Evolutionary conservation across 306 rosid species (phyloP).

Genomic region (Pterocarpus macrocarpus): DNA sequence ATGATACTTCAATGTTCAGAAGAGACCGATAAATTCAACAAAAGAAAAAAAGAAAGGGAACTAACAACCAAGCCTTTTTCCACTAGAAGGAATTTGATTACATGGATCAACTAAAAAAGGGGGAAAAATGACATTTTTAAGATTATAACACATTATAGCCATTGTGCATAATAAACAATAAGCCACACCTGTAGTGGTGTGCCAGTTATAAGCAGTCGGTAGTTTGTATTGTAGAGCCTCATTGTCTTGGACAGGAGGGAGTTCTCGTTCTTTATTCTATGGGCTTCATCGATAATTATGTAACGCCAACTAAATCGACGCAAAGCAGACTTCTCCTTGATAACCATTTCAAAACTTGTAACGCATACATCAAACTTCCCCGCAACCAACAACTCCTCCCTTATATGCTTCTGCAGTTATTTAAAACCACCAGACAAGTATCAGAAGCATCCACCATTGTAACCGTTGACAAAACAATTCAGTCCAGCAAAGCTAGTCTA

Average conservation of each 20-base stretch:
- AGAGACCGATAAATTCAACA: constrained; percentile 1
- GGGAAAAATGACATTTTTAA: neutral
- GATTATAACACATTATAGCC: neutral
- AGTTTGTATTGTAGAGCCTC: constrained; percentile 90
- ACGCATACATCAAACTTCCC: constrained; percentile 97
- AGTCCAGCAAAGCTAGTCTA: constrained; percentile 13
- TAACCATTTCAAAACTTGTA: constrained; percentile 99
- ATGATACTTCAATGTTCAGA: constrained; percentile 14
- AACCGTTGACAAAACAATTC: constrained; percentile 30
- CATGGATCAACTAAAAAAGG: neutral
- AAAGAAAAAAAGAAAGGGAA: too few relatives aligned
- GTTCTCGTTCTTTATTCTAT: constrained; percentile 96
- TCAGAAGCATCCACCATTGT: neutral
- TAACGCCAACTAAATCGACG: constrained; percentile 98
- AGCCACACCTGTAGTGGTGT: constrained; percentile 91
- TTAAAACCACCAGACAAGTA: constrained; percentile 11
- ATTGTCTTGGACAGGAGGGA: constrained; percentile 96
- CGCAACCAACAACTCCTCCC: constrained; percentile 89
- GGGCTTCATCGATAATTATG: constrained; percentile 96
- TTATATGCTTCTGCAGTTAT: constrained; percentile 74
- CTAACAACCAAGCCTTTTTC: too few relatives aligned
- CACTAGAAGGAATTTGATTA: too few relatives aligned
- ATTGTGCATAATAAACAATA: constrained; percentile 32
- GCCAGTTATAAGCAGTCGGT: constrained; percentile 94
- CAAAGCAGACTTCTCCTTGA: constrained; percentile 85